phyloP scores from a whole-genome alignment of 2,329 filamentous ascomycete species.

The Aspergillus sp. region DNA sequence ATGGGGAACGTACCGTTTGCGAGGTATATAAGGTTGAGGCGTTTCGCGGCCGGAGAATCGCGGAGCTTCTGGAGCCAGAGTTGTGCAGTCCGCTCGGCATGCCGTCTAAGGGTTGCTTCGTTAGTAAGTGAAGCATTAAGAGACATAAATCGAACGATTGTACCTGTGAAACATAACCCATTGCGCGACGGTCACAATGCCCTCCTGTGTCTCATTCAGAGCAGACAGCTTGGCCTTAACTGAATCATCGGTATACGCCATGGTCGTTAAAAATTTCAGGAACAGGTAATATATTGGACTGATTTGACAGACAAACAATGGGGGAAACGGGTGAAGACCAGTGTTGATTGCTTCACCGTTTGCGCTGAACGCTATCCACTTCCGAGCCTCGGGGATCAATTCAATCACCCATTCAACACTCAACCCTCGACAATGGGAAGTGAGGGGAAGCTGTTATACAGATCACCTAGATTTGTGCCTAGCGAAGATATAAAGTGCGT shows the following conservation, averaged over 20 bases:
- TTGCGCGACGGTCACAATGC: constrained; percentile 92
- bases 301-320: not conserved
- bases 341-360: not conserved
- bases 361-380: not conserved
- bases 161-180: constrained; percentile 99
- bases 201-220: constrained; percentile 95
- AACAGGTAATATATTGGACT: not conserved
- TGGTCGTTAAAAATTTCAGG: constrained; percentile 37
- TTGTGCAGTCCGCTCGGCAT: constrained; percentile 87
- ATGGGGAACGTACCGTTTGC: constrained; percentile 72
- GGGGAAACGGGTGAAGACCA: not conserved
- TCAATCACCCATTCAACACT: not conserved
- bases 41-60: constrained; percentile 80
- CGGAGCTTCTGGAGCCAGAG: constrained; percentile 89
- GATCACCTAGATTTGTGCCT: not conserved
- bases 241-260: constrained; percentile 96
- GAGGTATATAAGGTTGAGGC: constrained; percentile 88
- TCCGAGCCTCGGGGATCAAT: not conserved
- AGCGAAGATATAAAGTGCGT: not conserved
- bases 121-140: constrained; percentile 16
- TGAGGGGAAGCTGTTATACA: not conserved
- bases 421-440: not conserved
- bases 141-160: not conserved
- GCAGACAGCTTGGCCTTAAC: constrained; percentile 92
- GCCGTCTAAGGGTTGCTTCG: constrained; percentile 60